Conservation (phyloP, 2,329 filamentous ascomycete species). For the Calonectria crousiana region DNA sequence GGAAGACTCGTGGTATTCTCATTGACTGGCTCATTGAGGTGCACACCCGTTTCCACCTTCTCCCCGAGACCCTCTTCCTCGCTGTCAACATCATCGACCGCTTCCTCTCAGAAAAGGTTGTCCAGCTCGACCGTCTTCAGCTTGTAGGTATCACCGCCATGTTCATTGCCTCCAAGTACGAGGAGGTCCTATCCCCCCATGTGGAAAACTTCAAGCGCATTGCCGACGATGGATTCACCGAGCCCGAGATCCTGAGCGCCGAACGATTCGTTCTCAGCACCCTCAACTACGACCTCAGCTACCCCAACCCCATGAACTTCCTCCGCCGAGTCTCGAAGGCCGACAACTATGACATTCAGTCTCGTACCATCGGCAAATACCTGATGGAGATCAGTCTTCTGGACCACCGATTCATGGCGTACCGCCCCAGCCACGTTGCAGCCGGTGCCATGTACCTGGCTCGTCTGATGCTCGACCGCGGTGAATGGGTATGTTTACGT, state of each 20-base stretch:
- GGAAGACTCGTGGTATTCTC: slow-evolving; percentile 98
- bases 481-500: slow-evolving; percentile 82
- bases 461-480: slow-evolving; percentile 89
- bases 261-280: slow-evolving; percentile 93
- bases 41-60: slow-evolving; percentile 93
- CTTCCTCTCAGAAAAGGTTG: slow-evolving; percentile 94
- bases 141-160: slow-evolving; percentile 98
- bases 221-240: slow-evolving; percentile 94
- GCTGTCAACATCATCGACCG: slow-evolving; percentile 98
- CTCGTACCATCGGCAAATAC: slow-evolving; percentile 96
- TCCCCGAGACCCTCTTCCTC: slow-evolving; percentile 96
- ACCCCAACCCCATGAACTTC: slow-evolving; percentile 99
- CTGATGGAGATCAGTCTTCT: slow-evolving; percentile 96
- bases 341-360: slow-evolving; percentile 99
- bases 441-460: slow-evolving; percentile 96
- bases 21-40: slow-evolving; percentile 99
- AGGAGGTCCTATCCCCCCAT: slow-evolving; percentile 96
- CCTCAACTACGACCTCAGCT: slow-evolving; percentile 96
- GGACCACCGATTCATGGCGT: slow-evolving; percentile 93
- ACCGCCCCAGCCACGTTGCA: slow-evolving; percentile 89
- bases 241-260: slow-evolving; percentile 95
- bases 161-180: slow-evolving; percentile 99
- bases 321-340: slow-evolving; percentile 98
- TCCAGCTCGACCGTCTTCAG: slow-evolving; percentile 95
- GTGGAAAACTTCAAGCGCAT: slow-evolving; percentile 98